phyloP scores from a whole-genome alignment of 176 grass and related monocot genomes.

The Triticum monococcum region DNA sequence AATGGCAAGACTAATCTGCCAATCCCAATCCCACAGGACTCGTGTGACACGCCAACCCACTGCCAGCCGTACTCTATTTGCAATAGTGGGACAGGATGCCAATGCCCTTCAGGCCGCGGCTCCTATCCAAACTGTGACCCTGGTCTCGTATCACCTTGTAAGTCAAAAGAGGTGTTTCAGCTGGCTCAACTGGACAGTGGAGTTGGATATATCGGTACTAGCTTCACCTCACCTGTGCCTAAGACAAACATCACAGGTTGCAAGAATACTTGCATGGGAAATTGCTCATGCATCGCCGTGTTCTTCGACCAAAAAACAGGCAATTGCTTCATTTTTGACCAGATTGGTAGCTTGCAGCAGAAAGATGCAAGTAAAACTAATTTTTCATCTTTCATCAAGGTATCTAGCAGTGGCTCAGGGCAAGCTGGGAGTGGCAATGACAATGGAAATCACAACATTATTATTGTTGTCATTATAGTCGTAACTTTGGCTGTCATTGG shows the following conservation, averaged over 20 bases:
- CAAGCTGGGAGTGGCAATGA: constrained; percentile 27
- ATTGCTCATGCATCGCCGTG: constrained; percentile 76
- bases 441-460: constrained; percentile 23
- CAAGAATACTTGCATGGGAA: constrained; percentile 60
- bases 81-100: constrained; percentile 57
- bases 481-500: constrained; percentile 57
- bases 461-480: constrained; percentile 59
- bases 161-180: constrained; percentile 38
- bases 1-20: constrained; percentile 13
- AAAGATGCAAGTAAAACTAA: constrained; percentile 23
- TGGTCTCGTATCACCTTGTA: constrained; percentile 53
- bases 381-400: constrained; percentile 69
- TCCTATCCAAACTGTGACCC: constrained; percentile 57
- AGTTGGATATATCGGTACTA: constrained; percentile 73
- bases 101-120: constrained; percentile 67
- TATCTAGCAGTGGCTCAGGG: constrained; percentile 29
- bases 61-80: constrained; percentile 73
- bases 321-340: constrained; percentile 70
- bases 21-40: constrained; percentile 44
- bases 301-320: constrained; percentile 55
- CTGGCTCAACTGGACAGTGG: constrained; percentile 57
- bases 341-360: constrained; percentile 84
- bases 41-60: constrained; percentile 64
- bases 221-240: constrained; percentile 44
- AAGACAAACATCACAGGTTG: constrained; percentile 70